Base-by-base conservation (phyloP, 2,329 filamentous ascomycete species). In the Botrytis squamosa region DNA sequence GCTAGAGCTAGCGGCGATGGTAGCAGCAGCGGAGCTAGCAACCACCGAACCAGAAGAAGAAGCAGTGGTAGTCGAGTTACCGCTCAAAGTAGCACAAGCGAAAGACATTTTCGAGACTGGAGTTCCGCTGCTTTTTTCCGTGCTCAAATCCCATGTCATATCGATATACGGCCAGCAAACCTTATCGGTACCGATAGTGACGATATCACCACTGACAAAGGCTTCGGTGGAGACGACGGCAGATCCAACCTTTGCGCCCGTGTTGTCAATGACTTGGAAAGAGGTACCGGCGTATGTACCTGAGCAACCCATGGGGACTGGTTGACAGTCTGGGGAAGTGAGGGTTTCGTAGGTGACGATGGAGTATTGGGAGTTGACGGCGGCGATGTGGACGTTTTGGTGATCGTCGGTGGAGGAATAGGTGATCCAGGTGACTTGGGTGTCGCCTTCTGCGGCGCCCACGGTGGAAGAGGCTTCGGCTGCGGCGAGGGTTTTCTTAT, bases 331-430 rank as follows among this genome's bases (percentile, higher is more conserved):
- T 1, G 89, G 88, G 76, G 84, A 79, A 38, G 85, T 85, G 73
- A 90, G 88, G 81, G 90, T 87, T 81, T 91, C 89, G 88, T 88
- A 90, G 22, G 86, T 86, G 44, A 90, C 83, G 3, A 91, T 82
- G 3, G 88, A 88, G 65, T 84, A 86, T 66, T 81, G 82, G 63
- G 81, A 80, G 75, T 88, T 86, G 65, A 90, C 88, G 10, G 86
- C 83, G 22, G 88, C 88, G 52, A 85, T 87, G 80, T 89, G 88
- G 9, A 88, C 87, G 77, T 90, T 90, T 74, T 85, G 86, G 80
- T 86, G 85, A 78, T 90, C 88, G 33, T 83, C 84, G 16, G 84
- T 84, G 12, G 84, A 82, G 8, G 83, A 81, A 6, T 82, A 66
- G 9, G 87, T 90, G 74, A 90, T 82, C 88, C 88, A 90, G 82